Percentiles rank a stretch among this genome's conserved stretches.
phyloP scores from a whole-genome alignment of 805 yeast species.

The Debaryomyces maramus region DNA sequence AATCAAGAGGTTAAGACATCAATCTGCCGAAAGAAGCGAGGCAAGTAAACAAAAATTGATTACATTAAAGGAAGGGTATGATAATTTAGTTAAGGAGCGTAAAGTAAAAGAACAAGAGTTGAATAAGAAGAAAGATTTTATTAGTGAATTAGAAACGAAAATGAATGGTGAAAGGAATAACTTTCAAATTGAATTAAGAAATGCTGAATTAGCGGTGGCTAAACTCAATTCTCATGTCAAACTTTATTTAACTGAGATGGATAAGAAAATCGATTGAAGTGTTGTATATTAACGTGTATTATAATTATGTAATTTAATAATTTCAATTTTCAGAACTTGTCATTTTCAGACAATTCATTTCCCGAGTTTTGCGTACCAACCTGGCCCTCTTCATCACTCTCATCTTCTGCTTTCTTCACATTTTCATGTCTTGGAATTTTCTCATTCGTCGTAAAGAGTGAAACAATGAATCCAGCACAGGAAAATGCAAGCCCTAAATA shows the following conservation, averaged over 20 bases:
- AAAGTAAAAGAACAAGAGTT: constrained; percentile 50
- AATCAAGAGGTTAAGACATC: constrained; percentile 41
- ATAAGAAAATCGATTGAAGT: constrained; percentile 20
- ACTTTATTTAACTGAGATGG: constrained; percentile 53
- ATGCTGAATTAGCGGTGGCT: constrained; percentile 53
- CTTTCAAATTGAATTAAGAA: constrained; percentile 53
- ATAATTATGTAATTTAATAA: neutral
- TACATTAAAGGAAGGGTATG: constrained; percentile 46
- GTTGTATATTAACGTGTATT: constrained; percentile 1
- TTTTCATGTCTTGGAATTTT: constrained; percentile 39
- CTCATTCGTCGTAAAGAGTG: constrained; percentile 41
- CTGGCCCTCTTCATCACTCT: constrained; percentile 3
- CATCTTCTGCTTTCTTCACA: constrained; percentile 14
- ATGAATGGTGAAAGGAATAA: constrained; percentile 38
- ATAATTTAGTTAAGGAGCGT: constrained; percentile 49
- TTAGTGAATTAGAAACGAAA: constrained; percentile 44
- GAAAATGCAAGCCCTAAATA: constrained; percentile 41
- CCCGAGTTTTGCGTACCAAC: constrained; percentile 2
- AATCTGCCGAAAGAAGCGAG: constrained; percentile 46
- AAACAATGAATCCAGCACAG: constrained; percentile 26
- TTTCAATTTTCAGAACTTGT: neutral
- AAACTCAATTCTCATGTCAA: constrained; percentile 55
- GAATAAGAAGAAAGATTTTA: constrained; percentile 47
- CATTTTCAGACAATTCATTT: neutral
- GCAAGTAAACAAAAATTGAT: constrained; percentile 43